Base-by-base conservation (phyloP, 768 basidiomycete species). In the Boletellus emodensis region DNA sequence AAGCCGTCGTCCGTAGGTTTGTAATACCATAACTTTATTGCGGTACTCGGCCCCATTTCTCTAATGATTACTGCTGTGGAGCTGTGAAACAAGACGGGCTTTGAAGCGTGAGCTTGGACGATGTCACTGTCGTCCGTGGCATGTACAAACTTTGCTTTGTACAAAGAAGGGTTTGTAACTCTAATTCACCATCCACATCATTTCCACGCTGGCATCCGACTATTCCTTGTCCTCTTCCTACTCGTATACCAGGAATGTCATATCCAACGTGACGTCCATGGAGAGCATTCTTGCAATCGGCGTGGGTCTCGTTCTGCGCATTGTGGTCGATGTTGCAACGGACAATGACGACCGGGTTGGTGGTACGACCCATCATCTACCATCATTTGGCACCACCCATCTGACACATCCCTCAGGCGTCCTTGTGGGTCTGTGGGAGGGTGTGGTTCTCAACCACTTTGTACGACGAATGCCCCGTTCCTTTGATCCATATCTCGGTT, bases 361-460 rank as follows among this genome's bases (percentile, higher is more conserved):
- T 48, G 67, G 68, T 70, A 32, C 28, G 66, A 61, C 38, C 38
- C 17, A 15, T 47, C 48, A 13, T 47, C 48, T 17, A 34, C 36
- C 24, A 14, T 14, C 17, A 1, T 46, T 39, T 22, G 30, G 7
- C 40, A 3, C 43, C 15, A 2, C 30, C 34, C 52, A 37, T 24
- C 46, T 57, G 17, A 57, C 34, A 12, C 28, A 32, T 34, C 33
- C 28, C 63, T 80, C 48, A 78, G 81, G 83, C 15, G 81, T 83
- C 13, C 75, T 90, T 49, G 73, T 90, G 46, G 88, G 87, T 8
- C 71, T 89, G 17, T 90, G 87, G 85, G 87, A 90, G 67, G 87
- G 88, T 42, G 77, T 85, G 22, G 80, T 88, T 34, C 72, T 87
- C 48, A 78, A 81, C 36, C 87, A 89, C 57, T 88, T 87, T 64